Percentiles rank a stretch among this genome's conserved stretches.
phyloP scores from a whole-genome alignment of 192 early-diverging fungal species.

The Gaertneriomyces semiglobifer region DNA sequence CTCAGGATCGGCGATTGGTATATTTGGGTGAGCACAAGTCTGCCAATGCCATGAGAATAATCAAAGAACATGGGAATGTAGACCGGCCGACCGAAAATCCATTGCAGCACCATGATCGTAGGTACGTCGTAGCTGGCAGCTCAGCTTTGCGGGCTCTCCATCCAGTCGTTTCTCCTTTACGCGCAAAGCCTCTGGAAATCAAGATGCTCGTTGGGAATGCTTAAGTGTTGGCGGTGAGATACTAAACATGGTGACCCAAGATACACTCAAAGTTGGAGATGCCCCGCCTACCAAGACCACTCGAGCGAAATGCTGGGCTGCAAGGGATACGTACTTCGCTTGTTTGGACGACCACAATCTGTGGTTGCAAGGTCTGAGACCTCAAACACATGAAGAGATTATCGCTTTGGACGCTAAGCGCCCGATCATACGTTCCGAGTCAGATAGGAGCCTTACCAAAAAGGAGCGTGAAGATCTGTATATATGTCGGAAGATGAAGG shows the following conservation, averaged over 20 bases:
- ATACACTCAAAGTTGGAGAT: slow-evolving; percentile 21
- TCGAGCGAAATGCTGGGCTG: slow-evolving; percentile 72
- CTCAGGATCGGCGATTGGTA: slow-evolving; percentile 36
- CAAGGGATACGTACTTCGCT: slow-evolving; percentile 73
- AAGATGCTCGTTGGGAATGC: too few relatives aligned
- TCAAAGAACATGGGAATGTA: slow-evolving; percentile 8
- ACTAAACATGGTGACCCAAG: background rate
- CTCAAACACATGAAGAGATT: slow-evolving; percentile 39
- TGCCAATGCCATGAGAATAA: slow-evolving; percentile 3
- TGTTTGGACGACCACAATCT: slow-evolving; percentile 70
- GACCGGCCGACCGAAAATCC: slow-evolving; percentile 7
- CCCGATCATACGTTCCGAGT: slow-evolving; percentile 41
- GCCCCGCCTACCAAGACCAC: slow-evolving; percentile 57
- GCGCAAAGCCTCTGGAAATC: too few relatives aligned
- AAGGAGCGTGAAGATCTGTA: slow-evolving; percentile 32
- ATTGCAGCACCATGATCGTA: background rate
- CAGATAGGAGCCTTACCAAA: slow-evolving; percentile 29
- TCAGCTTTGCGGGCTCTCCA: too few relatives aligned
- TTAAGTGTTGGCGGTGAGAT: too few relatives aligned
- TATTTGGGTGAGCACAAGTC: slow-evolving; percentile 2
- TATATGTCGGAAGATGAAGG: slow-evolving; percentile 53
- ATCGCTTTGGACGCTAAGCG: slow-evolving; percentile 36
- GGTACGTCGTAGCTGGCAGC: too few relatives aligned
- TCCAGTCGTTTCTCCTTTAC: too few relatives aligned
- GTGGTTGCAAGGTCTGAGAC: slow-evolving; percentile 46